Evolutionary conservation across 768 basidiomycete genomes (phyloP).

Genomic region (Punctularia strigosozonata): DNA sequence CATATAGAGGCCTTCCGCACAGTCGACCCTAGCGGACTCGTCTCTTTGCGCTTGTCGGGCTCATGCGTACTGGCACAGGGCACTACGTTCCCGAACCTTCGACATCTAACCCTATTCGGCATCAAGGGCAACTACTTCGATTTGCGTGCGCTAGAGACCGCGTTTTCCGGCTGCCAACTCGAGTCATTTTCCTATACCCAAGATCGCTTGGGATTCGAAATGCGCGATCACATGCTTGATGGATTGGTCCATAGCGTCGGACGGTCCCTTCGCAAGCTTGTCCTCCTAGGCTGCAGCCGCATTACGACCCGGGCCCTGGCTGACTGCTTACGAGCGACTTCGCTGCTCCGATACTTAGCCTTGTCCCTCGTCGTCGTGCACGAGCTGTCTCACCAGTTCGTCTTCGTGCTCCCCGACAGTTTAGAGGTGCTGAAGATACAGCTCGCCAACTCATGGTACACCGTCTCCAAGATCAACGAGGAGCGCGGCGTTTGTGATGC

Average conservation of each 20-base stretch:
- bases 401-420: constrained; percentile 17
- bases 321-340: constrained; percentile 16
- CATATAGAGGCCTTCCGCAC: constrained; percentile 18
- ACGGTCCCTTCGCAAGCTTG: constrained; percentile 17
- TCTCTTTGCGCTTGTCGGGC: constrained; percentile 24
- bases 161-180: constrained; percentile 19
- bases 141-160: constrained; percentile 13
- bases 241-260: constrained; percentile 16
- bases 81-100: constrained; percentile 12
- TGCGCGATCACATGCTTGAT: constrained; percentile 21
- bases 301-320: constrained; percentile 19
- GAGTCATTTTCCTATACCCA: constrained; percentile 23
- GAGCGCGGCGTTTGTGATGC: constrained; percentile 19
- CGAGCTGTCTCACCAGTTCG: constrained; percentile 21
- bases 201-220: constrained; percentile 23
- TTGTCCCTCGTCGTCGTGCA: constrained; percentile 23
- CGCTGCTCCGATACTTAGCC: constrained; percentile 22
- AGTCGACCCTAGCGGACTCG: constrained; percentile 13
- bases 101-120: constrained; percentile 18
- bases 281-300: constrained; percentile 23
- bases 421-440: constrained; percentile 23
- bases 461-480: constrained; percentile 17
- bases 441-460: constrained; percentile 23
- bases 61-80: constrained; percentile 13
- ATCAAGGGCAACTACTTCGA: constrained; percentile 26